These are phyloP conservation scores for Bolboschoenoplectus hybrid DNA, from an alignment of 202 grass and related monocot genomes.

Conservation along the genomic window DNA sequence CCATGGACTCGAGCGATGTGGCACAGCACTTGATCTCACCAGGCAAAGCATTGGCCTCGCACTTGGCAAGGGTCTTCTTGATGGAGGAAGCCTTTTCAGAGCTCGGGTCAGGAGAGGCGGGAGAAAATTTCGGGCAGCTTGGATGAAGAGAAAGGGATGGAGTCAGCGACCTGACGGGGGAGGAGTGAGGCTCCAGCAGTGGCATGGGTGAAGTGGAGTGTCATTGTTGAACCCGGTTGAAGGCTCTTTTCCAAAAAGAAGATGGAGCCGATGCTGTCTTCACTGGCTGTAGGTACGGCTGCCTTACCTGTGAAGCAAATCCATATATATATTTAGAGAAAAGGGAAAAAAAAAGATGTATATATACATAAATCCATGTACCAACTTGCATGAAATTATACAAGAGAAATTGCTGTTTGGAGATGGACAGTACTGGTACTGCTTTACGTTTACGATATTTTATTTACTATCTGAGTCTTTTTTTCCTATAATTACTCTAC, in stretches of 20 bases:
- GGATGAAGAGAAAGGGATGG: slow-evolving; percentile 45
- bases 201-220: slow-evolving; percentile 40
- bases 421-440: not conserved
- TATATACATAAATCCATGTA: not conserved
- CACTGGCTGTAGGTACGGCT: not conserved
- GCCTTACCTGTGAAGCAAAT: not conserved
- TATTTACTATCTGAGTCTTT: not conserved
- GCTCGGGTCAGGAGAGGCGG: slow-evolving; percentile 18
- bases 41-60: slow-evolving; percentile 28
- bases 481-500: not conserved
- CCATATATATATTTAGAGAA: not conserved
- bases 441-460: not conserved
- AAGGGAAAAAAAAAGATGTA: not conserved
- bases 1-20: slow-evolving; percentile 55
- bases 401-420: not conserved
- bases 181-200: not conserved
- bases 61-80: slow-evolving; percentile 39
- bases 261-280: not conserved
- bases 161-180: slow-evolving; percentile 12
- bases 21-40: slow-evolving; percentile 42
- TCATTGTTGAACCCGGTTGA: slow-evolving; percentile 46
- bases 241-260: slow-evolving; percentile 48
- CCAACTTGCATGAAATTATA: not conserved
- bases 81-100: slow-evolving; percentile 33
- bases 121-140: slow-evolving; percentile 48